Percentiles rank a stretch among this genome's conserved stretches.
These are phyloP conservation scores for Diutina pseudorugosa DNA, from an alignment of 1,139 yeast species.

Conservation along the genomic window DNA sequence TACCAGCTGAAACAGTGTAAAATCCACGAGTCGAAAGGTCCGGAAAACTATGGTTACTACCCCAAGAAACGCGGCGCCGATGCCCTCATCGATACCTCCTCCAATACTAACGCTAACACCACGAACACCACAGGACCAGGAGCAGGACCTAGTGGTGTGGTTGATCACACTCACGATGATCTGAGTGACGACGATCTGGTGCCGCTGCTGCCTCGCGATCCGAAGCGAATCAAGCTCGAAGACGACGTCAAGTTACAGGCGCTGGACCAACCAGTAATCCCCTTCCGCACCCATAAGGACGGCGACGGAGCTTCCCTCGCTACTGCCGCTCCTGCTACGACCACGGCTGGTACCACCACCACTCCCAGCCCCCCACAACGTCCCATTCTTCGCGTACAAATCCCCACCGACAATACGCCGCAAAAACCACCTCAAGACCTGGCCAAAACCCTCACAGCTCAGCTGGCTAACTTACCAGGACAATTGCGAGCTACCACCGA, in stretches of 20 bases:
- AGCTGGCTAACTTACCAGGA: neutral
- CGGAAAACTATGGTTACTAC: slow-evolving; percentile 43
- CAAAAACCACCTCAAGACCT: neutral
- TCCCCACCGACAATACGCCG: slow-evolving; percentile 25
- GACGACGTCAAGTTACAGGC: neutral
- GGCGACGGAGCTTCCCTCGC: neutral
- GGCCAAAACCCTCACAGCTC: neutral
- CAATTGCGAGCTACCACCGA: neutral
- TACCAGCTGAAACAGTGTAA: slow-evolving; percentile 25
- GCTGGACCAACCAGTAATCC: neutral
- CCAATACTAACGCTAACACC: too few species aligned
- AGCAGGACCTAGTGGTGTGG: too few species aligned
- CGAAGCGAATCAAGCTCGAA: neutral
- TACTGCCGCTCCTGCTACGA: neutral
- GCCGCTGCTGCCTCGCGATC: neutral
- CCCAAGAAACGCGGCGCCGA: slow-evolving; percentile 16
- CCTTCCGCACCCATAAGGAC: neutral
- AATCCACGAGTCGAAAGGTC: slow-evolving; percentile 48
- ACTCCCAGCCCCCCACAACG: slow-evolving; percentile 14
- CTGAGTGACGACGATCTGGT: slow-evolving; percentile 1
- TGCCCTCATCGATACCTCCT: neutral
- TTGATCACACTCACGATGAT: neutral
- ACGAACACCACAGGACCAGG: too few species aligned
- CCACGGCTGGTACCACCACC: too few species aligned
- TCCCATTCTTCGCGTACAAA: slow-evolving; percentile 40